Conservation (phyloP, 1,139 yeast genomes). For the Diutina catenulata region DNA sequence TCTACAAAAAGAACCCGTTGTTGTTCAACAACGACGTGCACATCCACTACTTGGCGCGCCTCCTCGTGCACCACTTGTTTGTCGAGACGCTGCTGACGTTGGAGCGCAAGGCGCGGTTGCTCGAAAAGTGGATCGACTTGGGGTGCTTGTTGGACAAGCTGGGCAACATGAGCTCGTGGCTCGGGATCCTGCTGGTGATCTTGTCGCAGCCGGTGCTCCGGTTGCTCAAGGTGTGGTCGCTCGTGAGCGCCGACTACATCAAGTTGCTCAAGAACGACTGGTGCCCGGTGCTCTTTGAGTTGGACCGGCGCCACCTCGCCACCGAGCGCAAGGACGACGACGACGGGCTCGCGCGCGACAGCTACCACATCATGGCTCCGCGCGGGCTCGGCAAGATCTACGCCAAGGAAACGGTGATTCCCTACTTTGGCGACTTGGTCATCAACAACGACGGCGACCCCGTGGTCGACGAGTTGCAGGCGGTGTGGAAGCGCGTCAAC, state of each 20-base stretch:
- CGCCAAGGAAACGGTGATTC: conserved; percentile 70
- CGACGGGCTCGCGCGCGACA: conserved; percentile 18
- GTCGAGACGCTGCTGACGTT: conserved; percentile 20
- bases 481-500: conserved; percentile 55
- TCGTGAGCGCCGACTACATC: conserved; percentile 49
- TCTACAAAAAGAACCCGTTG: conserved; percentile 33
- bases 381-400: conserved; percentile 75
- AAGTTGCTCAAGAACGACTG: conserved; percentile 68
- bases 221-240: conserved; percentile 64
- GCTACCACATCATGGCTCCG: conserved; percentile 75
- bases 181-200: conserved; percentile 75
- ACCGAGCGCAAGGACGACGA: conserved; percentile 15
- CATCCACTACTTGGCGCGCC: conserved; percentile 66
- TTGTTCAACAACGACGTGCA: conserved; percentile 59
- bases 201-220: conserved; percentile 79
- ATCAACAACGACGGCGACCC: conserved; percentile 20
- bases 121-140: conserved; percentile 78
- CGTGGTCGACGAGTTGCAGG: conserved; percentile 44
- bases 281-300: conserved; percentile 89
- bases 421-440: conserved; percentile 78
- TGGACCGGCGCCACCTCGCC: conserved; percentile 61
- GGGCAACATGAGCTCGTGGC: conserved; percentile 95
- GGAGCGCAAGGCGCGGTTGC: conserved; percentile 48
- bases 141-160: conserved; percentile 67
- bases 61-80: conserved; percentile 63